phyloP scores from a whole-genome alignment of 805 yeast genomes.

The Metschnikowia continentalis region DNA sequence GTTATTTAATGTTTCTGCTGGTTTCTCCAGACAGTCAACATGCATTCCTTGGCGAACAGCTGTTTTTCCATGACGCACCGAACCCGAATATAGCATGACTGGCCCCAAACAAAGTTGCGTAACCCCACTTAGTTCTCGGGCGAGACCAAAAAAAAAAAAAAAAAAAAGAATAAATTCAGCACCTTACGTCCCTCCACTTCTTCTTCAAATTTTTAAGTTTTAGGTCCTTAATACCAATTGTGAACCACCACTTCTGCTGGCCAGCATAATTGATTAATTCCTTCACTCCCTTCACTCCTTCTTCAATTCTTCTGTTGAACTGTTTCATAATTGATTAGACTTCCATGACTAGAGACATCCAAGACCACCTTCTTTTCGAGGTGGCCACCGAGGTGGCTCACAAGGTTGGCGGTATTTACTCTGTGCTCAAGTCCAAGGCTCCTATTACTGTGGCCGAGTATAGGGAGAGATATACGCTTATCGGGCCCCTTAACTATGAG shows the following conservation, averaged over 20 bases:
- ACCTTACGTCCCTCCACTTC: background rate
- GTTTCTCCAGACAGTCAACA: background rate
- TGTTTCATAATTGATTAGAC: background rate
- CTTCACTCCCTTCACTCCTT: background rate
- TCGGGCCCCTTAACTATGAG: conserved; percentile 80
- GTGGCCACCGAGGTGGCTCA: conserved; percentile 97
- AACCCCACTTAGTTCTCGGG: conserved; percentile 6
- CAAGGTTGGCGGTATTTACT: conserved; percentile 95
- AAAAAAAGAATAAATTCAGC: conserved; percentile 3
- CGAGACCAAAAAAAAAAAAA: conserved; percentile 3
- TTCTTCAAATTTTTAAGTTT: background rate
- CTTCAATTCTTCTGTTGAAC: background rate
- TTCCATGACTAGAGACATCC: conserved; percentile 74
- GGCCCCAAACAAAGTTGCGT: conserved; percentile 1
- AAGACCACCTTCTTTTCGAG: conserved; percentile 84
- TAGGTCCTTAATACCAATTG: background rate
- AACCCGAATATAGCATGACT: conserved; percentile 2
- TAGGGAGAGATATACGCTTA: conserved; percentile 74
- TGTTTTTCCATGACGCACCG: conserved; percentile 3
- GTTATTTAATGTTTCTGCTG: background rate
- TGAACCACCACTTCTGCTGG: conserved; percentile 1
- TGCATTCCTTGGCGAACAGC: background rate
- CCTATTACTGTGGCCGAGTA: conserved; percentile 95
- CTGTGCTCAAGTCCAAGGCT: conserved; percentile 93
- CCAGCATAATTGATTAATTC: background rate